Evolutionary conservation across 352 stramenopile genomes (phyloP).

Genomic region (Elongisporangium anandrum): DNA sequence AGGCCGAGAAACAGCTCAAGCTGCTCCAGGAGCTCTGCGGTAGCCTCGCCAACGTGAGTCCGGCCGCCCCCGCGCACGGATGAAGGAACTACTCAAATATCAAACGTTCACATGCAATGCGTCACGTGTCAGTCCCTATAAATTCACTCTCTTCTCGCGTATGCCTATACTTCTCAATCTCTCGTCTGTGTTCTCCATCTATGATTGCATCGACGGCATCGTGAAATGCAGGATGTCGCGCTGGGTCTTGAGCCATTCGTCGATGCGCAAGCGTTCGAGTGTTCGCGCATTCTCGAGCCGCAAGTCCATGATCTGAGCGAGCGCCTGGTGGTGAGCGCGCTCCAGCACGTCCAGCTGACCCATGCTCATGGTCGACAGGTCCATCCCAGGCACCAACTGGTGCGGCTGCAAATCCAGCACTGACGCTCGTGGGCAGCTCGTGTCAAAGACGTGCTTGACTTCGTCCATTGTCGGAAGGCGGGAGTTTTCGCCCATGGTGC

Average conservation of each 20-base stretch:
- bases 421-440: constrained; percentile 24
- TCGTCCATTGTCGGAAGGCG: constrained; percentile 24
- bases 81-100: background rate
- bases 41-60: constrained; percentile 8
- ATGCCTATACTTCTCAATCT: background rate
- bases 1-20: constrained; percentile 70
- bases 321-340: constrained; percentile 46
- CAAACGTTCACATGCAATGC: background rate
- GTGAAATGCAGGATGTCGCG: constrained; percentile 49
- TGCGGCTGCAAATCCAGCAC: constrained; percentile 40
- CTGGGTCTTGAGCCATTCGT: constrained; percentile 74
- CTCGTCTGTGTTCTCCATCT: constrained; percentile 3
- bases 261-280: constrained; percentile 58
- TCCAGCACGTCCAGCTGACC: constrained; percentile 74
- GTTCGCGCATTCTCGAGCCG: constrained; percentile 48
- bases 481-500: constrained; percentile 5
- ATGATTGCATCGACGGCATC: constrained; percentile 10
- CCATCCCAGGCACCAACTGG: constrained; percentile 40
- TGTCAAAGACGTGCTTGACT: constrained; percentile 43
- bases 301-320: constrained; percentile 58
- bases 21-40: constrained; percentile 72
- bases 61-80: background rate
- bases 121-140: background rate
- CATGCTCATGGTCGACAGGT: constrained; percentile 57
- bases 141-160: background rate